Conservation (phyloP, 2,329 filamentous ascomycete species). For the Cordyceps javanica region DNA sequence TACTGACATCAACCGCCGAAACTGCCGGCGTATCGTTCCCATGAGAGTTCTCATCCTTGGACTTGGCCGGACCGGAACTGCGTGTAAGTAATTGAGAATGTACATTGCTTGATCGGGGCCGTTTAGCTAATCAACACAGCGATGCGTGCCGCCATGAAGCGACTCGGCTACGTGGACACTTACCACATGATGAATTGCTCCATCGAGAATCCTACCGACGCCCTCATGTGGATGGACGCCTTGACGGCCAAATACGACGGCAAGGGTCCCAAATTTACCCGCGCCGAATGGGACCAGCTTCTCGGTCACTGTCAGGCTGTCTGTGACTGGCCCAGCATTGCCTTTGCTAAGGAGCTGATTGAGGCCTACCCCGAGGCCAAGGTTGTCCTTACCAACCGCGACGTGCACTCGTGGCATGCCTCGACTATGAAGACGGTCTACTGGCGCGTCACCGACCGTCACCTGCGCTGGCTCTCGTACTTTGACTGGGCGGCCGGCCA, state of each 20-base stretch:
- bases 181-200: constrained; percentile 70
- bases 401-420: constrained; percentile 56
- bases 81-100: constrained; percentile 46
- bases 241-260: constrained; percentile 45
- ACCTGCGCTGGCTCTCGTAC: constrained; percentile 34
- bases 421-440: constrained; percentile 62
- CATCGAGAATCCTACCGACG: constrained; percentile 54
- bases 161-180: constrained; percentile 60
- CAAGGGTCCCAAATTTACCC: constrained; percentile 43
- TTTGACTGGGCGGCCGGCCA: constrained; percentile 58
- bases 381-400: constrained; percentile 60
- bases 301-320: constrained; percentile 61
- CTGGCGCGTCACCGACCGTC: constrained; percentile 60
- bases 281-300: constrained; percentile 64
- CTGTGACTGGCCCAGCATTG: constrained; percentile 62
- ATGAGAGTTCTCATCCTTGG: constrained; percentile 69
- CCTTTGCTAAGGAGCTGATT: constrained; percentile 64
- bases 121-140: constrained; percentile 31
- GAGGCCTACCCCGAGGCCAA: constrained; percentile 68
- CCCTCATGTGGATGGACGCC: constrained; percentile 64
- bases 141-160: constrained; percentile 58
- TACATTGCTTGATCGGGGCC: background rate
- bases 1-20: constrained; percentile 60
- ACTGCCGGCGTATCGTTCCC: constrained; percentile 60
- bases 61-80: constrained; percentile 64